phyloP scores from a whole-genome alignment of 352 stramenopile species.

The Globisporangium nagaii region DNA sequence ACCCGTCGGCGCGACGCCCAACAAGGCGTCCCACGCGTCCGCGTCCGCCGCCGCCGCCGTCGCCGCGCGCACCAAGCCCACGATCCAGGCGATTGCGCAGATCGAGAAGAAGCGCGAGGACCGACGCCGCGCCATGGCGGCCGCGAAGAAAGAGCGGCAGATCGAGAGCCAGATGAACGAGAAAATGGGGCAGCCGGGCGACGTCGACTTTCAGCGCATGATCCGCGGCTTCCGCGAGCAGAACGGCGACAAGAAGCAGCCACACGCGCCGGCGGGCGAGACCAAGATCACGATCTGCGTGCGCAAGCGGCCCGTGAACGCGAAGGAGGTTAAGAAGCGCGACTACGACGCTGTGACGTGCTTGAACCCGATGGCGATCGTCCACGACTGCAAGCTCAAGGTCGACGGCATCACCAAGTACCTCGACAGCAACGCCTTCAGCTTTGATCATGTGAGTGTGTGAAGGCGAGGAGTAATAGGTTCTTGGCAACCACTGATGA shows the following conservation, averaged over 20 bases:
- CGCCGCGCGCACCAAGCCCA: constrained; percentile 39
- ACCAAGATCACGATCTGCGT: constrained; percentile 95
- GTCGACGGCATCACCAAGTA: constrained; percentile 99
- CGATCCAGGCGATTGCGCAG: constrained; percentile 68
- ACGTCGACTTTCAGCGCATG: constrained; percentile 91
- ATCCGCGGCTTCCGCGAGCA: constrained; percentile 83
- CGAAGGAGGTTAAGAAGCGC: constrained; percentile 83
- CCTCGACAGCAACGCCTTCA: constrained; percentile 95
- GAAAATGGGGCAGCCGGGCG: constrained; percentile 70
- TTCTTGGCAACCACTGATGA: too few species aligned
- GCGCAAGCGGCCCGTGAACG: constrained; percentile 93
- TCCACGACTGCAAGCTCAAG: constrained; percentile 97
- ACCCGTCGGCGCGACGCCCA: background rate
- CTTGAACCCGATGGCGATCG: constrained; percentile 90
- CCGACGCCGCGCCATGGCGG: constrained; percentile 76
- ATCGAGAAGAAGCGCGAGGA: constrained; percentile 86
- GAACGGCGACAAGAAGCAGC: constrained; percentile 47
- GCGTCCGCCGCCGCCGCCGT: constrained; percentile 5
- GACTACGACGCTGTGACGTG: constrained; percentile 97
- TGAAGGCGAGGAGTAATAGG: too few species aligned
- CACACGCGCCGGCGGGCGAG: constrained; percentile 42
- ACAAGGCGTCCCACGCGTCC: constrained; percentile 9
- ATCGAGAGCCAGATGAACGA: constrained; percentile 79
- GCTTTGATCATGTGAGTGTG: constrained; percentile 70
- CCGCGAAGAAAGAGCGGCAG: constrained; percentile 82